Base-by-base conservation (phyloP, 345 rosid species). In the Carallia pectinifolia region DNA sequence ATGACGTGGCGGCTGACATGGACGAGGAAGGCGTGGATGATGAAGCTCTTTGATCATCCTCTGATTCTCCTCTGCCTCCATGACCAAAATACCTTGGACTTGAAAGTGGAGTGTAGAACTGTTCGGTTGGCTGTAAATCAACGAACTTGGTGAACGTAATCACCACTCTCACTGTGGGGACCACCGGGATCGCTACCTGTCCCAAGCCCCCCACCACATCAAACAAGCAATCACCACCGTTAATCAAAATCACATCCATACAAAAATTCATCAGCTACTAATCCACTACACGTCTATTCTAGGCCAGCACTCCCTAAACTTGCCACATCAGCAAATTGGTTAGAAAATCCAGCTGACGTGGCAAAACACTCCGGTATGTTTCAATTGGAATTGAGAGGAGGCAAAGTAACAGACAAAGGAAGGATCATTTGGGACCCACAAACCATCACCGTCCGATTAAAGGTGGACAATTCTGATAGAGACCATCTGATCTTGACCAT, bases 121-220 rank as follows among this genome's bases (percentile, higher is more conserved):
- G 84, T 13, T 95, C 99, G 1, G 83, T 75, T 16, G 97, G 84
- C 29, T 71, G 94, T 54, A 95, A 86, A 59, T 95, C 99, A 2
- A 88, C 84, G 66, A 95, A 95, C 76, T 92, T 95, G 1, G 99
- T 90, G 84, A 92, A 95, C 4, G 99, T 90, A 71, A 95, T 88
- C 72, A 95, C 96, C 73, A 95, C 98, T 72, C 91, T 84, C 62
- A 95, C 98, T 0, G 99, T 92, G 5, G 99, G 99, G 68, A 95
- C 94, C 77, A 95, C 99, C 64, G 99, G 99, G 66, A 95, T 95
- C 0, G 99, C 96, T 72, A 95, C 75, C 99, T 95, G 93, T n/a
- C 40, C 17, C 66, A 74, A 2, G 2, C 34, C 34, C 34, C 34
- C 34, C 34, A 65, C 38, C 58, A 50, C 66, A 27, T 17, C 36